These are phyloP conservation scores for Handroanthus guayacan DNA, from an alignment of 257 asterid genomes.

Conservation along the genomic window DNA sequence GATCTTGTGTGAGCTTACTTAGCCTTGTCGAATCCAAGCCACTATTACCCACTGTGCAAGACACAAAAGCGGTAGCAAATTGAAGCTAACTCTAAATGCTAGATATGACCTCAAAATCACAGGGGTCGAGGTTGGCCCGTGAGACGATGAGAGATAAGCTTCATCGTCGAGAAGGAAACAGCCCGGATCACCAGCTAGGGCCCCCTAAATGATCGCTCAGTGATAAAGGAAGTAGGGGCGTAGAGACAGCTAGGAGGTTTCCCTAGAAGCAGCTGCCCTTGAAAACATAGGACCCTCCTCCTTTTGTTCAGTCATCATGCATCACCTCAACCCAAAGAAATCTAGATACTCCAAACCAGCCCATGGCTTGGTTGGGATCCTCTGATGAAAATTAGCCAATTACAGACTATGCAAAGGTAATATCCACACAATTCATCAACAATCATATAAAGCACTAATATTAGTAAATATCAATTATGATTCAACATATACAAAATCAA, in stretches of 20 bases:
- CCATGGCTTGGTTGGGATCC: constrained; percentile 14
- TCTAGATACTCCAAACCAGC: constrained; percentile 23
- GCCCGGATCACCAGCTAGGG: too few relatives aligned
- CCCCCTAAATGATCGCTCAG: too few relatives aligned
- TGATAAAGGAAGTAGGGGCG: too few relatives aligned
- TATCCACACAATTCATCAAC: background rate
- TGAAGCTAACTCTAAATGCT: too few relatives aligned
- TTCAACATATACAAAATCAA: constrained; percentile 75
- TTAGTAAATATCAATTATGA: constrained; percentile 1
- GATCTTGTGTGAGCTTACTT: constrained; percentile 5
- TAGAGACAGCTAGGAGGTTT: too few relatives aligned
- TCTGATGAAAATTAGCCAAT: background rate
- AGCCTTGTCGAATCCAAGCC: constrained; percentile 21
- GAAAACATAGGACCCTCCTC: constrained; percentile 15
- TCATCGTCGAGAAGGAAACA: too few relatives aligned
- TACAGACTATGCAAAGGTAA: constrained; percentile 1
- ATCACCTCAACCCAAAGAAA: constrained; percentile 14
- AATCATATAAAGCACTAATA: constrained; percentile 17
- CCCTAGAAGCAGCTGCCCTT: background rate
- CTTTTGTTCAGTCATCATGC: constrained; percentile 13
- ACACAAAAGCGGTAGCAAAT: too few relatives aligned
- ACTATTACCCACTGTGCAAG: background rate
- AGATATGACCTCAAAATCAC: too few relatives aligned
- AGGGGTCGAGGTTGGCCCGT: too few relatives aligned
- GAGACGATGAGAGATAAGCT: too few relatives aligned